A percentile compares a stretch with the other conserved stretches of the same genome.
These are phyloP conservation scores for Ustilago tritici DNA, from an alignment of 1,284 basidiomycete genomes.

Conservation along the genomic window DNA sequence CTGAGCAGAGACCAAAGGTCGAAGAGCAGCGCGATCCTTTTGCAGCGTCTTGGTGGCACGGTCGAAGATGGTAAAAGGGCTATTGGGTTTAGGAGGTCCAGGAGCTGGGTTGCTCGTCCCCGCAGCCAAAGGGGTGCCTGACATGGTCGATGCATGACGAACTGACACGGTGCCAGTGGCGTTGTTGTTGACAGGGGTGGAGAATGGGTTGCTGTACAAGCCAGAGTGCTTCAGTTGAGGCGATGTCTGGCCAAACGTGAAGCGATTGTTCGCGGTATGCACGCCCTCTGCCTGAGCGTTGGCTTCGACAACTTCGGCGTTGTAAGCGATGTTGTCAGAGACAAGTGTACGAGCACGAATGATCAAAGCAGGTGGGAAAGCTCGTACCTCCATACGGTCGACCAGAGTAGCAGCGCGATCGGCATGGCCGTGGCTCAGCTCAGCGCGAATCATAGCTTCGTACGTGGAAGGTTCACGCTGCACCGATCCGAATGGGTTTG, in stretches of 20 bases:
- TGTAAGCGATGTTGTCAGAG: slow-evolving; percentile 12
- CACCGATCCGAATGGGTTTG: slow-evolving; percentile 74
- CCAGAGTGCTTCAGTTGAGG: slow-evolving; percentile 13
- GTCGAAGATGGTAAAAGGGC: slow-evolving; percentile 78
- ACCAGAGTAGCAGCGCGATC: slow-evolving; percentile 80
- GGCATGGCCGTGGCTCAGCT: slow-evolving; percentile 82
- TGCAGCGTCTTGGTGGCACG: slow-evolving; percentile 84
- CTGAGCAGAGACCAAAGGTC: slow-evolving; percentile 72
- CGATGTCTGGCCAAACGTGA: slow-evolving; percentile 40
- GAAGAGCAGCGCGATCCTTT: slow-evolving; percentile 79
- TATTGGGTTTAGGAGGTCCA: slow-evolving; percentile 61
- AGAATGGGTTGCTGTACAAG: slow-evolving; percentile 6
- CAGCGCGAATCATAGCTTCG: slow-evolving; percentile 94
- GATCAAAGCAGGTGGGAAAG: slow-evolving; percentile 70
- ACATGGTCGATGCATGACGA: slow-evolving; percentile 51
- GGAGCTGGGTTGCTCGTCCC: slow-evolving; percentile 43
- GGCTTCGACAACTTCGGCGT: background rate
- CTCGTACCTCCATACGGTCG: slow-evolving; percentile 79
- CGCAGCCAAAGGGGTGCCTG: slow-evolving; percentile 23
- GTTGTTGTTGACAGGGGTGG: background rate
- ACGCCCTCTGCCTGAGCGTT: background rate
- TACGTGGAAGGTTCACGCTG: slow-evolving; percentile 90
- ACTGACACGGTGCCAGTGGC: slow-evolving; percentile 14
- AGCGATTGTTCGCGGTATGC: background rate
- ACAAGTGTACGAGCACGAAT: slow-evolving; percentile 58